A percentile compares a stretch with the other conserved stretches of the same genome.
These are phyloP conservation scores for Coffea eugenioides DNA, from an alignment of 257 asterid genomes.

Conservation along the genomic window DNA sequence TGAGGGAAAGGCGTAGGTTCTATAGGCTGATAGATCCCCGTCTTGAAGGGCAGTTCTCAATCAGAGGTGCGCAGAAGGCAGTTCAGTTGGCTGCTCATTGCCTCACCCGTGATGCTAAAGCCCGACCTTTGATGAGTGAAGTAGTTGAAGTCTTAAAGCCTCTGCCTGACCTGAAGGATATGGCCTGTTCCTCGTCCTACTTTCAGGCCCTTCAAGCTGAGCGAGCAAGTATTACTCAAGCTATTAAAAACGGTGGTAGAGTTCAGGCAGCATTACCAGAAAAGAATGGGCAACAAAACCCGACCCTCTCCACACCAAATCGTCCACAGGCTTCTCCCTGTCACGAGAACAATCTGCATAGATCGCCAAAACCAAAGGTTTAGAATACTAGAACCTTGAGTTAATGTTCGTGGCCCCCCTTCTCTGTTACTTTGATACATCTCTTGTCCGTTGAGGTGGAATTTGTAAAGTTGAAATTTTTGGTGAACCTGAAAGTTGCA, in stretches of 20 bases:
- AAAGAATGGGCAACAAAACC: conserved; percentile 39
- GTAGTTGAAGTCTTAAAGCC: conserved; percentile 85
- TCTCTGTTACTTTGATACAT: not conserved
- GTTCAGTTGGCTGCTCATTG: conserved; percentile 89
- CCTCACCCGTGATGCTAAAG: conserved; percentile 79
- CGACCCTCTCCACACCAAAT: conserved; percentile 45
- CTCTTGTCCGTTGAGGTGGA: not conserved
- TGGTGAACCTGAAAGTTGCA: not conserved
- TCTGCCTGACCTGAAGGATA: conserved; percentile 81
- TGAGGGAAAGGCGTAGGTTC: conserved; percentile 66
- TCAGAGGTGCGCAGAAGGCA: conserved; percentile 93
- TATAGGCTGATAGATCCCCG: conserved; percentile 85
- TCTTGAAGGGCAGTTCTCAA: conserved; percentile 88
- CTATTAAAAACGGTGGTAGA: conserved; percentile 30
- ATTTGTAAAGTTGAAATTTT: conserved; percentile 7
- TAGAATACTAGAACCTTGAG: conserved; percentile 10
- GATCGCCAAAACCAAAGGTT: conserved; percentile 44
- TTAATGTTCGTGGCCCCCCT: not conserved
- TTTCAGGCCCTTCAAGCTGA: conserved; percentile 78
- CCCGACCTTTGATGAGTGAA: conserved; percentile 86
- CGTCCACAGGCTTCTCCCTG: conserved; percentile 45
- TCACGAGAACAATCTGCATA: conserved; percentile 32
- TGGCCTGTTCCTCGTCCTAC: conserved; percentile 85
- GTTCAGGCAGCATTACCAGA: conserved; percentile 29
- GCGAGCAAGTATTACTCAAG: conserved; percentile 31